phyloP scores from a whole-genome alignment of 176 grass and related monocot species.

The Lolium multiflorum region DNA sequence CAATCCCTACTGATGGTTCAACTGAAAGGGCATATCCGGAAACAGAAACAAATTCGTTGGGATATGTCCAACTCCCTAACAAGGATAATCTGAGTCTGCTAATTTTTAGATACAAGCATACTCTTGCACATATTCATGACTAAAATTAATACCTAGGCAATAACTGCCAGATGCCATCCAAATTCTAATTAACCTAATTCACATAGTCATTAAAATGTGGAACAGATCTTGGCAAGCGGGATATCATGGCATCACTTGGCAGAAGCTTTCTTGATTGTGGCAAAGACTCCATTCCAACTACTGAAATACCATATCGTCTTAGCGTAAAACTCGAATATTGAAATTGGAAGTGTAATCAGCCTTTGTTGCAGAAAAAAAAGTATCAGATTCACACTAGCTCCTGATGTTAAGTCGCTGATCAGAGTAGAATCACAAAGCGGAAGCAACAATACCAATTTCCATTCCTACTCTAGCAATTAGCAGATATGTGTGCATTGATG shows the following conservation, averaged over 20 bases:
- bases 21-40: background rate
- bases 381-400: background rate
- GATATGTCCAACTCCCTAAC: background rate
- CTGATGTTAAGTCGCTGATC: background rate
- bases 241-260: conserved; percentile 12
- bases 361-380: background rate
- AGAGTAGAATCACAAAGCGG: background rate
- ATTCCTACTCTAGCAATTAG: background rate
- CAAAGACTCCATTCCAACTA: background rate
- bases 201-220: background rate
- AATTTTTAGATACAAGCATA: background rate
- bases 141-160: background rate
- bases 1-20: background rate
- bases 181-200: background rate
- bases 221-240: background rate
- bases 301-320: background rate
- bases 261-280: background rate
- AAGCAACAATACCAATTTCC: background rate
- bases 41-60: background rate
- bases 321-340: background rate
- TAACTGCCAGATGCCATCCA: background rate
- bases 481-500: background rate
- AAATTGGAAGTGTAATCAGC: background rate
- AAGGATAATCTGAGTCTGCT: background rate
- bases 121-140: background rate